Base-by-base conservation (phyloP, 208 protist genomes). In the Acanthamoeba triangularis region DNA sequence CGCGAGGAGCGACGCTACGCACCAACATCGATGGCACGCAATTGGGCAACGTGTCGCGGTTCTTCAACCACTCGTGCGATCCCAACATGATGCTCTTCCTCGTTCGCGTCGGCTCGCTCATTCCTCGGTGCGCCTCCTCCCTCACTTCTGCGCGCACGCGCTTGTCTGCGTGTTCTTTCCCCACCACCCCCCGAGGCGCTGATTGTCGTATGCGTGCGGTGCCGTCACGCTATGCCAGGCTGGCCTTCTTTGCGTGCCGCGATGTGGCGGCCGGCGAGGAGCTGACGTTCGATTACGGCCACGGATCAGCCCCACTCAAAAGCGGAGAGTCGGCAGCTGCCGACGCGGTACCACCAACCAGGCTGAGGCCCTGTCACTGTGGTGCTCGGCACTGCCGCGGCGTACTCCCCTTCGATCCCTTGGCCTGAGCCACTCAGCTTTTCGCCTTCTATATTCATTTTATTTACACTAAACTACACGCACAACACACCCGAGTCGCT, bases 11-110 rank as follows among this genome's bases (percentile, higher is more conserved):
- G 14, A 84, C 69, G 54, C 67, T 87, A 23, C 47, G 91, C 67
- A 94, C 74, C 65, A 94, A 94, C 37, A 30, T 85, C 13, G 91
- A 94, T 25, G 85, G 59, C 20, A 76, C 63, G 20, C 67, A n/a
- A 3, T 20, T 49, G 25, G 91, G 91, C 23, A 94, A 94, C 37
- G 91, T 84, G 13, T 41, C 67, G 6, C 91, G 91, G 2, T 94
- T 94, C 54, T 84, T 85, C 91, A 94, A 94, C 35, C 91, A 94
- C 47, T 94, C 91, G n/a, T 94, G 91, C 69, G 41, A n/a, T 1
- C 91, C 91, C 33, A 94, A 94, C 74, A 14, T 94, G 49, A 3
- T 14, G 28, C 47, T 94, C 18, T 85, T 94, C 88, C 67, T 87
- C 52, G 91, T 94, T 8, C 74, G 67, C 28, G n/a, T 84, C 18